These are phyloP conservation scores for Hypoxylon perforatum DNA, from an alignment of 495 filamentous ascomycete species.

Conservation along the genomic window DNA sequence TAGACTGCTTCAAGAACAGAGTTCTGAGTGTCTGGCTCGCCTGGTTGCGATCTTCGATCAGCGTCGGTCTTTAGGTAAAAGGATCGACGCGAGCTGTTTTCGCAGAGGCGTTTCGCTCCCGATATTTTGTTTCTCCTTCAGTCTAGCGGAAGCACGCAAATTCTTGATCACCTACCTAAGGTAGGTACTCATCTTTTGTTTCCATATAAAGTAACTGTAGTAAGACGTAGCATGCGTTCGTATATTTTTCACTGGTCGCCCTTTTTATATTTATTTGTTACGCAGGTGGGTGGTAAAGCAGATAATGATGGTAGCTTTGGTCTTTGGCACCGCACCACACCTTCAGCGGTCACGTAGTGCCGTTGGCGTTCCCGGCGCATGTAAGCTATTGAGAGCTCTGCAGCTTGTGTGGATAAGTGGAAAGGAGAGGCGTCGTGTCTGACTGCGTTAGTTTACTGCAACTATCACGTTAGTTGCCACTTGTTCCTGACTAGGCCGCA, in stretches of 20 bases:
- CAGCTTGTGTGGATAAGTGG: slow-evolving; percentile 21
- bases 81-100: slow-evolving; percentile 21
- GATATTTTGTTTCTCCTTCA: slow-evolving; percentile 1
- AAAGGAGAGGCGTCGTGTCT: slow-evolving; percentile 6
- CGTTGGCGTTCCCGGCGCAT: neutral
- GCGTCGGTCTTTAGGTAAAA: neutral
- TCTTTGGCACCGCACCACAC: neutral
- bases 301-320: neutral
- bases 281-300: neutral
- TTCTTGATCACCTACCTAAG: too few species aligned
- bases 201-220: slow-evolving; percentile 11
- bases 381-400: slow-evolving; percentile 8
- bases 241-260: neutral
- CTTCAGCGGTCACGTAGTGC: slow-evolving; percentile 2
- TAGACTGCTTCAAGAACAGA: slow-evolving; percentile 10
- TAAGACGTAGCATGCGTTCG: slow-evolving; percentile 5
- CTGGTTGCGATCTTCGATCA: slow-evolving; percentile 2
- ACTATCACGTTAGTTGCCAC: slow-evolving; percentile 36
- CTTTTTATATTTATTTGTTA: neutral
- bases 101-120: slow-evolving; percentile 9
- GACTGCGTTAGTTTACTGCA: slow-evolving; percentile 34
- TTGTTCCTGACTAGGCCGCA: slow-evolving; percentile 40
- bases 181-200: slow-evolving; percentile 18
- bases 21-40: slow-evolving; percentile 14
- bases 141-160: slow-evolving; percentile 6